Base-by-base conservation (phyloP, 257 asterid species). In the Solanum etuberosum region DNA sequence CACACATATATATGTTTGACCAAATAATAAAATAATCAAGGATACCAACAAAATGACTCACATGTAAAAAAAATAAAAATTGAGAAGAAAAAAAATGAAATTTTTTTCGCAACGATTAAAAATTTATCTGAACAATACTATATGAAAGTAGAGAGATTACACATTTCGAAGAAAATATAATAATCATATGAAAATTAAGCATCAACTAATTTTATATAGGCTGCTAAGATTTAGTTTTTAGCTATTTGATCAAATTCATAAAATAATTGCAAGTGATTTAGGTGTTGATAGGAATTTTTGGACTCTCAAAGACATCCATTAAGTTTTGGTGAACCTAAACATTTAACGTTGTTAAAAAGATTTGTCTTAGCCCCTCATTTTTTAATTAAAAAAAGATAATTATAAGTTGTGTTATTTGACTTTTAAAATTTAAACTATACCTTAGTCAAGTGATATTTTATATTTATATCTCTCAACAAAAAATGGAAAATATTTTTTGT, bases 111-210 rank as follows among this genome's bases (percentile, higher is more conserved):
- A 2, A 16, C 9, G 1, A 54, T 54, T 0, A 54, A 18, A 18
- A 6, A 18, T 0, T 18, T 18, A 20, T 18, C 0, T 20, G 0
- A 54, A 54, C 4, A 54, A 54, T 54, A 20, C 0, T 54, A 20
- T 20, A 54, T 8, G 1, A 0, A 20, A 20, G 0, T 7, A 54
- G n/a, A 54, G 1, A 20, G 5, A 1, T 54, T 7, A 54, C 9
- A 54, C 2, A 54, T 20, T 54, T 54, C 0, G 11, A 54, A 20
- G n/a, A 54, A 54, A 54, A 54, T 54, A 20, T 20, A 54, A 54
- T 54, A 54, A 7, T 54, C 63, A 7, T 54, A 20, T 54, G 2
- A 54, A 20, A 54, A 57, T 1, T 21, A 57, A 21, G 27, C 67
- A 57, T 57, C 27, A 7, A 57, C 67, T 57, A 57, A 57, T 20